Evolutionary conservation across 345 rosid genomes (phyloP).

Genomic region (Heritiera littoralis): DNA sequence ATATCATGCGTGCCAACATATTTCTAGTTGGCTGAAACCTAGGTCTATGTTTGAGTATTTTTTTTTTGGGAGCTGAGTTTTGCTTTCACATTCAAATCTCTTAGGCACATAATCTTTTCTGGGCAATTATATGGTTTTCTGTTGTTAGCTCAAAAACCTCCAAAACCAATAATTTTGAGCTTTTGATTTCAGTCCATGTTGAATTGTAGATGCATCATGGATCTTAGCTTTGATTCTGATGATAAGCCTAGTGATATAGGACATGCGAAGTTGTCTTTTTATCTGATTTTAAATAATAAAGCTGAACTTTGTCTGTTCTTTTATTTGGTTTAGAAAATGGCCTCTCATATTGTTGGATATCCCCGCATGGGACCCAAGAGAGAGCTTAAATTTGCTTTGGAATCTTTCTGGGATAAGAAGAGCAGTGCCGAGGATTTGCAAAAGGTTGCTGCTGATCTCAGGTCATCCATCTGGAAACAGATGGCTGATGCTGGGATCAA

Average conservation of each 20-base stretch:
- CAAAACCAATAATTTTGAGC: background rate
- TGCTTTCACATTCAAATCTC: background rate
- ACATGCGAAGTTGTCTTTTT: background rate
- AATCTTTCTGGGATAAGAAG: slow-evolving; percentile 98
- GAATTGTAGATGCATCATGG: background rate
- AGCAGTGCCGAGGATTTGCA: slow-evolving; percentile 85
- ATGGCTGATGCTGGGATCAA: slow-evolving; percentile 87
- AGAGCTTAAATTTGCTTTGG: slow-evolving; percentile 97
- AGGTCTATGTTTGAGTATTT: background rate
- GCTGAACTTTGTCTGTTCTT: slow-evolving; percentile 27
- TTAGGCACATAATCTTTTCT: background rate
- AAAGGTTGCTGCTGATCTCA: slow-evolving; percentile 87
- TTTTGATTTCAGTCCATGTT: background rate
- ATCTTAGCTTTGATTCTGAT: slow-evolving; percentile 7
- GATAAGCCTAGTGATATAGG: background rate
- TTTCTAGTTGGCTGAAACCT: background rate
- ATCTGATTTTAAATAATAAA: background rate
- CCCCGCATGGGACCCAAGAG: slow-evolving; percentile 99
- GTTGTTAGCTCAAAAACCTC: background rate
- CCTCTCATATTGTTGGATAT: slow-evolving; percentile 97
- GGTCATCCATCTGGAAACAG: slow-evolving; percentile 91
- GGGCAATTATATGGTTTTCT: background rate
- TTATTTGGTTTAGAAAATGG: slow-evolving; percentile 54
- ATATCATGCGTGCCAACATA: background rate
- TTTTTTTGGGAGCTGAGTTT: background rate